Conservation (phyloP, 306 rosid genomes). For the Oxytropis ochrocephala region DNA sequence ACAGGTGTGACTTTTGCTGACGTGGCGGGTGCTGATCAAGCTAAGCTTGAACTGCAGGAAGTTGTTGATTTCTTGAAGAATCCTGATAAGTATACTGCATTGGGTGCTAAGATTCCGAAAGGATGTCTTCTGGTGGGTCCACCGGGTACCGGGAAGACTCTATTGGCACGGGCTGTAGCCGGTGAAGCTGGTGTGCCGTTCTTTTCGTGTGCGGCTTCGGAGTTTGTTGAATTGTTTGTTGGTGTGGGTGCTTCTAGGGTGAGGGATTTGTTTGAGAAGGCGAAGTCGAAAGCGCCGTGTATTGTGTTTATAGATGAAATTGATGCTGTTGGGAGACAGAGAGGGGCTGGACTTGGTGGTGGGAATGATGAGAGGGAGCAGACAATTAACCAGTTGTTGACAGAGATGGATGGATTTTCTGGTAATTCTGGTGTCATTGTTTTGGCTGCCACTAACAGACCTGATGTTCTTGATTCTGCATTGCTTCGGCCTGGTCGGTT, state of each 20-base stretch:
- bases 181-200: conserved; percentile 97
- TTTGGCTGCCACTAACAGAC: conserved; percentile 95
- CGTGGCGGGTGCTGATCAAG: conserved; percentile 98
- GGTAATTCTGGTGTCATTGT: conserved; percentile 97
- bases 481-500: conserved; percentile 91
- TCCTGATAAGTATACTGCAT: conserved; percentile 93
- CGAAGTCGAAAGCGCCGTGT: conserved; percentile 94
- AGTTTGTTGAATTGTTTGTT: conserved; percentile 86
- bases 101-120: conserved; percentile 94
- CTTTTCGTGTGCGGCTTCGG: conserved; percentile 97
- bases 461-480: conserved; percentile 89
- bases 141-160: conserved; percentile 95
- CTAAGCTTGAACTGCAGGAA: conserved; percentile 81
- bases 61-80: conserved; percentile 96
- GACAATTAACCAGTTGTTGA: conserved; percentile 93
- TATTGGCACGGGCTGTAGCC: conserved; percentile 83
- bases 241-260: conserved; percentile 98
- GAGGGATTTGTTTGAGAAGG: conserved; percentile 95
- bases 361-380: conserved; percentile 99
- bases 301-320: conserved; percentile 98
- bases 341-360: conserved; percentile 99
- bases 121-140: conserved; percentile 98
- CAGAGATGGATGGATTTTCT: conserved; percentile 98
- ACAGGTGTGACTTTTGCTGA: conserved; percentile 84
- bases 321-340: conserved; percentile 97